Percentiles rank a stretch among this genome's conserved stretches.
Evolutionary conservation across 2,329 filamentous ascomycete genomes (phyloP).

Genomic region (Penicillium sumatraense): DNA sequence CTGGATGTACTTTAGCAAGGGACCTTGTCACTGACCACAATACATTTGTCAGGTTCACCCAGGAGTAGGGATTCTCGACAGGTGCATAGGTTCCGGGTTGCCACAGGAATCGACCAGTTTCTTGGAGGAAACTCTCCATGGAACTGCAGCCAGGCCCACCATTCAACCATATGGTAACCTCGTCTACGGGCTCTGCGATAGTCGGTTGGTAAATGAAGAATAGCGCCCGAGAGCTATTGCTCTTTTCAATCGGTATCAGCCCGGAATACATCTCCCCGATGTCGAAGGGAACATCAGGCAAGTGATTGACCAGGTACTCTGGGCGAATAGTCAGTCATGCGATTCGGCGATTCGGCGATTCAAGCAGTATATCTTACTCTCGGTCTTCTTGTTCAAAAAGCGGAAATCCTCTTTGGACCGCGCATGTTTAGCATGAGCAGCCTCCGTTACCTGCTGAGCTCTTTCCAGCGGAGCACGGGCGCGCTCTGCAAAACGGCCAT

Average conservation of each 20-base stretch:
- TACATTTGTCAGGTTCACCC: conserved; percentile 76
- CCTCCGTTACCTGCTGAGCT: conserved; percentile 23
- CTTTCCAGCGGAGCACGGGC: conserved; percentile 29
- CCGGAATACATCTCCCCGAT: conserved; percentile 58
- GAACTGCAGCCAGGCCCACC: conserved; percentile 63
- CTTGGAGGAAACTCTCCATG: conserved; percentile 71
- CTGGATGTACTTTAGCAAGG: background rate
- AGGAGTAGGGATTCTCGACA: conserved; percentile 70
- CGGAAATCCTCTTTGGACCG: conserved; percentile 29
- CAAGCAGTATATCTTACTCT: conserved; percentile 23
- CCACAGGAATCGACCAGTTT: conserved; percentile 77
- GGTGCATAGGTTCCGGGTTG: conserved; percentile 71
- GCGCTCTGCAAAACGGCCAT: conserved; percentile 32
- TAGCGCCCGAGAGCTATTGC: conserved; percentile 49
- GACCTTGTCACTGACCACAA: conserved; percentile 64
- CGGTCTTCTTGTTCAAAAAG: conserved; percentile 31
- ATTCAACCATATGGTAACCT: conserved; percentile 53
- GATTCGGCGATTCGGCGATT: background rate
- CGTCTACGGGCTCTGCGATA: conserved; percentile 49
- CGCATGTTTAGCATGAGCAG: conserved; percentile 12
- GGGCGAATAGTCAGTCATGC: background rate
- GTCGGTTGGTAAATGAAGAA: conserved; percentile 57
- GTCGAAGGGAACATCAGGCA: conserved; percentile 73
- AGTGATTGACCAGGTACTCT: conserved; percentile 67
- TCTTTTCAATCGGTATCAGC: conserved; percentile 58